phyloP scores from a whole-genome alignment of 225 moss, liverwort and hornwort genomes.

The Straminergon stramineum region DNA sequence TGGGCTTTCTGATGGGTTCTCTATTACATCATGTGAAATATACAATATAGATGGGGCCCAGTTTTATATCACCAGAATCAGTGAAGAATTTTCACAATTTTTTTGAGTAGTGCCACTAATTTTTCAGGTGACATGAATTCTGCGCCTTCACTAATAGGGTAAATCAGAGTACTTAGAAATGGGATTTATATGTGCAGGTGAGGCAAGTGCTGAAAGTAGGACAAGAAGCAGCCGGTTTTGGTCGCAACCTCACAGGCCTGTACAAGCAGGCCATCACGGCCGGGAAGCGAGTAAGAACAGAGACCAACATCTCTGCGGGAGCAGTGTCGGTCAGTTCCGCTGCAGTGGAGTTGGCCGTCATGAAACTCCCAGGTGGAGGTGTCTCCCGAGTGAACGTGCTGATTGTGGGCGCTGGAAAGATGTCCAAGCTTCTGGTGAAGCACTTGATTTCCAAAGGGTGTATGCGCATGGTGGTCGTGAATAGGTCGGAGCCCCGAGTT shows the following conservation, averaged over 20 bases:
- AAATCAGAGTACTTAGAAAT: background rate
- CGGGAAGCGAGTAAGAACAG: constrained; percentile 82
- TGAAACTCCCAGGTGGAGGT: constrained; percentile 69
- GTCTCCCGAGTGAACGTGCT: constrained; percentile 49
- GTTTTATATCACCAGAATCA: no score
- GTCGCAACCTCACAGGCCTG: constrained; percentile 71
- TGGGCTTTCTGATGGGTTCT: background rate
- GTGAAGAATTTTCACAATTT: background rate
- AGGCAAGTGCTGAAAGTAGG: constrained; percentile 89
- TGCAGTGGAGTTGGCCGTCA: constrained; percentile 77
- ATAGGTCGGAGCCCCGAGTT: constrained; percentile 68
- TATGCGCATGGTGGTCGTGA: constrained; percentile 58
- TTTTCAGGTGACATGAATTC: background rate
- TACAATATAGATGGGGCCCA: no score
- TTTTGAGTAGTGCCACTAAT: background rate
- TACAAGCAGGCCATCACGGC: constrained; percentile 92
- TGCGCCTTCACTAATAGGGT: background rate
- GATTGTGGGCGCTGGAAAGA: constrained; percentile 89
- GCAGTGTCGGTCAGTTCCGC: constrained; percentile 96
- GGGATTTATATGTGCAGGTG: constrained; percentile 29
- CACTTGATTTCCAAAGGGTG: constrained; percentile 89
- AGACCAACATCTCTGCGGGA: constrained; percentile 83
- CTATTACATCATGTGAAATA: background rate
- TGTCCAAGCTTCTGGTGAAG: constrained; percentile 87
- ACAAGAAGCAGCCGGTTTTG: constrained; percentile 63